Evolutionary conservation across 768 basidiomycete genomes (phyloP), one percentile per base, ranked within the genome.

Genomic region (Pluteus cervinus): DNA sequence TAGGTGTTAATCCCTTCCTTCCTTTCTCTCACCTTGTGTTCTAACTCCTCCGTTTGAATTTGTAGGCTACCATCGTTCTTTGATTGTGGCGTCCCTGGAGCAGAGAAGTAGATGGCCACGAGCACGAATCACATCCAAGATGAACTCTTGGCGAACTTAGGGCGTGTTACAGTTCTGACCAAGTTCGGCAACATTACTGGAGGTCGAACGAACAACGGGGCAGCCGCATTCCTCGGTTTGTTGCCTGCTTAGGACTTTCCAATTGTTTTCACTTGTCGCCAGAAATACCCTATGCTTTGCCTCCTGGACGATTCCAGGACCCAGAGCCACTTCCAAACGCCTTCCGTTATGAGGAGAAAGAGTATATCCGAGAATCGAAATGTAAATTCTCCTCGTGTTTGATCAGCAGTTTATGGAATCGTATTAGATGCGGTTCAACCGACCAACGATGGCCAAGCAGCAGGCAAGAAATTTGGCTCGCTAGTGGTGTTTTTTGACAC

Each of bases 201-300:
- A 8, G 79, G 75, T 10, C 66, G 75, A 21, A 73, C 80, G 3
- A 57, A 49, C 20, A 84, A 81, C 46, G 79, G 79, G 1, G 64
- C 78, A 28, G 75, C 68, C 4, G 72, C 74, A 14, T 86, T 83
- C 52, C 61, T 86, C 25, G 82, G 83, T 81, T 48, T 17, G 62
- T 51, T 15, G 15, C 8, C n/a, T 30, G 7, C 5, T 33, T 29
- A 9, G 21, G 7, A 14, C 38, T 37, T 33, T 25, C 23, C 22
- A 25, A 35, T 11, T n/a, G 8, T 33, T 22, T n/a, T 22, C 33
- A 17, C n/a, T 24, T 9, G 25, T 36, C 7, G 21, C 23, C 39
- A 87, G 83, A 88, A 61, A 62, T 88, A 36, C 82, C 84, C 4
- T 88, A 81, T 51, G 84, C 79, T 2, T 54, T 81, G 11, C 74